Evolutionary conservation across 2,329 filamentous ascomycete genomes (phyloP).

Genomic region (Fusarium abutilonis): DNA sequence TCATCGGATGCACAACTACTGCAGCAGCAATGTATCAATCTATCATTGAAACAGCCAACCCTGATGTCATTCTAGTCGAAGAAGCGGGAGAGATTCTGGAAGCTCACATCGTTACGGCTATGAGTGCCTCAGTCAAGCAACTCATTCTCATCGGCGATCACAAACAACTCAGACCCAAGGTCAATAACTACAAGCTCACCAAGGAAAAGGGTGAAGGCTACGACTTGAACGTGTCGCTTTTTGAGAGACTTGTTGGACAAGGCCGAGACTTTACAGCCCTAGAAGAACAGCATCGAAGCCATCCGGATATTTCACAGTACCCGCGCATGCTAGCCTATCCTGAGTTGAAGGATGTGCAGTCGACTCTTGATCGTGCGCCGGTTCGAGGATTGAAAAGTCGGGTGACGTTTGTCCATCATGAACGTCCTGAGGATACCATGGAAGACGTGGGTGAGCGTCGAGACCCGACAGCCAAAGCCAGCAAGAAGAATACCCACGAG

Average conservation of each 20-base stretch:
- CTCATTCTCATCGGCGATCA: conserved; percentile 78
- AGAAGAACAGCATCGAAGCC: conserved; percentile 72
- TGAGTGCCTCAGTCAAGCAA: conserved; percentile 66
- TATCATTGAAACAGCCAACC: conserved; percentile 62
- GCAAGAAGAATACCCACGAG: conserved; percentile 71
- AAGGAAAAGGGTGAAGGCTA: conserved; percentile 73
- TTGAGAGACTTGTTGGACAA: conserved; percentile 71
- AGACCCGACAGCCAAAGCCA: conserved; percentile 60
- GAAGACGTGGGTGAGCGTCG: conserved; percentile 56
- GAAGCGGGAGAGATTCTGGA: conserved; percentile 80
- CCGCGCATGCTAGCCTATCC: conserved; percentile 70
- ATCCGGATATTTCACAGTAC: conserved; percentile 71
- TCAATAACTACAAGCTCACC: conserved; percentile 67
- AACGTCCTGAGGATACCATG: conserved; percentile 60
- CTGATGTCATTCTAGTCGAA: conserved; percentile 72
- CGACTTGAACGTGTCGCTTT: conserved; percentile 73
- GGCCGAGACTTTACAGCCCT: conserved; percentile 65
- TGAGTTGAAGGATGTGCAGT: conserved; percentile 63
- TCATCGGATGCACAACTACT: conserved; percentile 78
- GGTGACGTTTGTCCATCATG: conserved; percentile 75
- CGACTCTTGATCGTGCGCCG: conserved; percentile 57
- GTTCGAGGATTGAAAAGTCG: conserved; percentile 67
- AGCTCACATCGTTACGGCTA: conserved; percentile 67
- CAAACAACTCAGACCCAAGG: conserved; percentile 75
- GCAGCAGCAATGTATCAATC: conserved; percentile 70